These are phyloP conservation scores for Bipolaris oryzae DNA, from an alignment of 2,329 filamentous ascomycete genomes.

Conservation along the genomic window DNA sequence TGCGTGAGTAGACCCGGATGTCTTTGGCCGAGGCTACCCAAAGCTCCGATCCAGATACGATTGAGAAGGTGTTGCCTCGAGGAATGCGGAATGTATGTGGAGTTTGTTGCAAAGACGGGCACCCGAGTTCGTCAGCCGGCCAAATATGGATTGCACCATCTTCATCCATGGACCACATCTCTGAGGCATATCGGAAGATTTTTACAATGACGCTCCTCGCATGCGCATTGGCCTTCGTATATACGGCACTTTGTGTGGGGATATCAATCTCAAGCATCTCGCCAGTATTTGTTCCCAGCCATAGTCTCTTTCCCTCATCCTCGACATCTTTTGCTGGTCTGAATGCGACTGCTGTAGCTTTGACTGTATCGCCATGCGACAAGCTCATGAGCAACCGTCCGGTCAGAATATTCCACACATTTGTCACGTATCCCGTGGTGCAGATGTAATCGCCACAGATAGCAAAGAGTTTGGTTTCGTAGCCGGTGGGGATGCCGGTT, in stretches of 20 bases:
- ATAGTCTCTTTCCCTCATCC: slow-evolving; percentile 80
- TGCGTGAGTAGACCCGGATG: slow-evolving; percentile 81
- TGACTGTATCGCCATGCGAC: slow-evolving; percentile 82
- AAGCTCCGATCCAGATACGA: slow-evolving; percentile 81
- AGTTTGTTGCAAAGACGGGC: slow-evolving; percentile 74
- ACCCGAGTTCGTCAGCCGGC: slow-evolving; percentile 76
- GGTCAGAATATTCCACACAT: slow-evolving; percentile 84
- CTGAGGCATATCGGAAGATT: slow-evolving; percentile 83
- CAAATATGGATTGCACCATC: slow-evolving; percentile 85
- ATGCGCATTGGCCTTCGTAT: slow-evolving; percentile 74
- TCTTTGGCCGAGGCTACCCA: slow-evolving; percentile 91
- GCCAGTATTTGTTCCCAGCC: slow-evolving; percentile 88
- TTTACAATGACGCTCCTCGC: slow-evolving; percentile 78
- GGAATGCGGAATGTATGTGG: slow-evolving; percentile 80
- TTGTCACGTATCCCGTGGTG: slow-evolving; percentile 83
- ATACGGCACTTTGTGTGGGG: slow-evolving; percentile 70
- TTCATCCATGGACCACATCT: slow-evolving; percentile 94
- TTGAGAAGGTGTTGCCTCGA: slow-evolving; percentile 83
- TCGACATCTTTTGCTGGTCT: slow-evolving; percentile 79
- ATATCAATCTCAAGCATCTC: slow-evolving; percentile 92
- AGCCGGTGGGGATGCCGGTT: slow-evolving; percentile 80
- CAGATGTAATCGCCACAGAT: slow-evolving; percentile 87
- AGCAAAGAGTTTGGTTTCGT: slow-evolving; percentile 85
- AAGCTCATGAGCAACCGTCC: slow-evolving; percentile 82
- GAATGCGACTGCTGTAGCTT: slow-evolving; percentile 80